Base-by-base conservation (phyloP, 192 early-diverging fungal species). In the Coemansia sp. region DNA sequence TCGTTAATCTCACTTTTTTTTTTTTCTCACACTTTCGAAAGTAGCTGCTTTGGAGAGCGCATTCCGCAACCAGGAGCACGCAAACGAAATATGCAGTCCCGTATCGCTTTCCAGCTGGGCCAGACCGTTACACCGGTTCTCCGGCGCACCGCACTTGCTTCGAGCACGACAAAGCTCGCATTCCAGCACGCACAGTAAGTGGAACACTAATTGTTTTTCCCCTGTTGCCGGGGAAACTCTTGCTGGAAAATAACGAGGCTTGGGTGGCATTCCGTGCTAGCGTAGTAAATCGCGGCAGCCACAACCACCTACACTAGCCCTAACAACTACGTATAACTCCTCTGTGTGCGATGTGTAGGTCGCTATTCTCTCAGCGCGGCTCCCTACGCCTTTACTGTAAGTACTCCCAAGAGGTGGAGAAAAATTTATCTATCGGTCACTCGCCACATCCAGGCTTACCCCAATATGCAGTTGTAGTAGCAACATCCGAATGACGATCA, bases 371-470 rank as follows among this genome's bases (percentile, higher is more conserved):
- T 12, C 68, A 63, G 57, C 63, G 24, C 18, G 69, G 63, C 66
- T 63, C 75, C 3, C 61, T 83, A 29, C 80, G 80, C 46, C 72
- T 71, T 51, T 83, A 83, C 73, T 83, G 80, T 83, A 78, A 83
- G 80, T 78, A 72, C 16, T 31, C 12, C 15, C 16, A 16, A 27
- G 10, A 12, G 15, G 61, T 34, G 68, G 33, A 69, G 10, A 62
- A 69, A 63, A 70, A 54, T 29, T 29, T 29, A 52, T 70, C 64
- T 70, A 62, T 68, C 33, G 3, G 67, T 68, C 54, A 40, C 67
- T 55, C 40, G 38, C 54, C 10, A 29, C 24, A 27, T 54, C 22
- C 27, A 51, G 20, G 20, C n/a, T 22, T 24, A 12, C 41, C 38
- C n/a, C 52, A 51, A 51, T 22, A 51, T 51, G 49, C 49, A 15